These are phyloP conservation scores for Heimioporus sp. DNA, from an alignment of 768 basidiomycete genomes.

Conservation along the genomic window DNA sequence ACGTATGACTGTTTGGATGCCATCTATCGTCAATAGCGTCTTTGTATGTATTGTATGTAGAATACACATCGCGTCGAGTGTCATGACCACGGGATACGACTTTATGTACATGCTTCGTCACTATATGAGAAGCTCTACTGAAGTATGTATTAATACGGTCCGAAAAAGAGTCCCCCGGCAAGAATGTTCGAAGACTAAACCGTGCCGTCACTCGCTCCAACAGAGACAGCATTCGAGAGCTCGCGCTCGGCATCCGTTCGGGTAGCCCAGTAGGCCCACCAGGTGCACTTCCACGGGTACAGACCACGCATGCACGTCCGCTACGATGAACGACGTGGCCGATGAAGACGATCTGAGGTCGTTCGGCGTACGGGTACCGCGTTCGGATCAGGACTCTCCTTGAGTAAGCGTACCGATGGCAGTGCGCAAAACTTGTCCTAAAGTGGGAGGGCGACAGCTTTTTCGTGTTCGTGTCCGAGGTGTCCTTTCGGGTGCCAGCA, in stretches of 20 bases:
- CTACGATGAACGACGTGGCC: conserved; percentile 36
- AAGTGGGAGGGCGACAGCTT: conserved; percentile 38
- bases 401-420: conserved; percentile 41
- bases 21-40: too few species aligned
- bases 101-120: too few species aligned
- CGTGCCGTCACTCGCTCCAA: too few species aligned
- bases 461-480: background rate
- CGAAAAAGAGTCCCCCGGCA: too few species aligned
- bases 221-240: too few species aligned
- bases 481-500: conserved; percentile 19
- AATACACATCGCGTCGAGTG: too few species aligned
- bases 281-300: conserved; percentile 42
- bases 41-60: too few species aligned
- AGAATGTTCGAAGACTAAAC: too few species aligned
- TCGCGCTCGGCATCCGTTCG: conserved; percentile 47
- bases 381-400: conserved; percentile 23
- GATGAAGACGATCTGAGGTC: conserved; percentile 29
- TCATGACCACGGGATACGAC: too few species aligned
- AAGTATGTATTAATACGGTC: too few species aligned
- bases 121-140: too few species aligned
- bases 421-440: conserved; percentile 48
- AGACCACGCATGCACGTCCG: conserved; percentile 51
- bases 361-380: background rate
- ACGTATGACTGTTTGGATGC: too few species aligned
- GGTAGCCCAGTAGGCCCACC: conserved; percentile 45